Conservation (phyloP, 75 land plant genomes). For the Cunninghamia lanceolata region DNA sequence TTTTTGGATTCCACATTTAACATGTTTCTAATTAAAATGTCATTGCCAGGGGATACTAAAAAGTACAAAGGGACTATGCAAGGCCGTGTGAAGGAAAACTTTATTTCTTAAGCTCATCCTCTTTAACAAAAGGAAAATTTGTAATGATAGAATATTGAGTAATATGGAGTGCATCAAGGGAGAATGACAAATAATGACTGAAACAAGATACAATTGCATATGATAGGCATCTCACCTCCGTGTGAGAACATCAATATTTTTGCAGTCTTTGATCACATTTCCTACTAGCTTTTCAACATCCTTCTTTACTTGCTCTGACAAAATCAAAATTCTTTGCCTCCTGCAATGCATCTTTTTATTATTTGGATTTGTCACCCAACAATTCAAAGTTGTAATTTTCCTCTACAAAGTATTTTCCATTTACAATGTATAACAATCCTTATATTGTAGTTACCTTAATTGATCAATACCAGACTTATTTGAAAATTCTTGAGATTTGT, state of each 20-base stretch:
- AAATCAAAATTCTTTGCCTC: constrained; percentile 81
- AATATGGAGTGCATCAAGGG: background rate
- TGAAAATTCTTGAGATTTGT: constrained; percentile 78
- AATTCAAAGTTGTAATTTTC: background rate
- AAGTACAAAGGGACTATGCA: background rate
- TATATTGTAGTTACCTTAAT: constrained; percentile 50
- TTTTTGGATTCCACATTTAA: background rate
- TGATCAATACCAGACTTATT: constrained; percentile 71
- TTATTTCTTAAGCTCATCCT: background rate
- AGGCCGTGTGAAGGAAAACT: background rate
- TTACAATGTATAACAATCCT: background rate
- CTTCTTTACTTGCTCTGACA: constrained; percentile 81
- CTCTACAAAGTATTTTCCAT: background rate
- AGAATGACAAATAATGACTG: background rate
- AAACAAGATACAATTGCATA: background rate
- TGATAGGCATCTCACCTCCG: constrained; percentile 49
- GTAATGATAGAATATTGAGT: background rate
- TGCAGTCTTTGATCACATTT: constrained; percentile 58
- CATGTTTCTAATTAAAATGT: background rate
- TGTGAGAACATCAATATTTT: constrained; percentile 73
- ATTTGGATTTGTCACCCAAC: background rate
- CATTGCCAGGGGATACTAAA: background rate
- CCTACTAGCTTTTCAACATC: constrained; percentile 80
- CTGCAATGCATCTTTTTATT: constrained; percentile 27
- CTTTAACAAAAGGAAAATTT: background rate